A percentile compares a stretch with the other conserved stretches of the same genome.
Conservation (phyloP, 139 green algal species). For the Diplosphaera chodatii region DNA sequence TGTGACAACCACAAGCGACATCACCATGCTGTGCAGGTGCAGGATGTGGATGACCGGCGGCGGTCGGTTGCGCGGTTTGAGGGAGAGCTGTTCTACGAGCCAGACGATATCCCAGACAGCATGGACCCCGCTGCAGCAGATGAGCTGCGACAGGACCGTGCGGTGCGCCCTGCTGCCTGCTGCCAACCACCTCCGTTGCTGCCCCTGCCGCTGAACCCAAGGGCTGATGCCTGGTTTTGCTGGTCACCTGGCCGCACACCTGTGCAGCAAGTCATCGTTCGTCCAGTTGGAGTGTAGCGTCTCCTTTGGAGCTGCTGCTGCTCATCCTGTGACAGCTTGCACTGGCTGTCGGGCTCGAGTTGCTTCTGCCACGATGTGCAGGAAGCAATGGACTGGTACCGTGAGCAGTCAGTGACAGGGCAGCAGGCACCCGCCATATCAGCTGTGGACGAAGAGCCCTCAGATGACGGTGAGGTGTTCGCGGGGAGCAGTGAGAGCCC, state of each 20-base stretch:
- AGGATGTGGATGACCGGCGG: too few relatives aligned
- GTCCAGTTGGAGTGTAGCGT: too few relatives aligned
- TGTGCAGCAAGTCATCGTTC: too few relatives aligned
- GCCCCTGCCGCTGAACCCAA: too few relatives aligned
- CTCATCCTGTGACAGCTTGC: too few relatives aligned
- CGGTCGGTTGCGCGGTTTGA: not conserved
- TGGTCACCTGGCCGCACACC: too few relatives aligned
- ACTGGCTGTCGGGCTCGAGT: too few relatives aligned
- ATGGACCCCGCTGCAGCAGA: not conserved
- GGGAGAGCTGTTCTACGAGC: not conserved
- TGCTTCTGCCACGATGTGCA: not conserved
- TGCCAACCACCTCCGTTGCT: too few relatives aligned
- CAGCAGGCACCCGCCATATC: not conserved
- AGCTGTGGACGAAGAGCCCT: not conserved
- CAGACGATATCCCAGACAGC: not conserved
- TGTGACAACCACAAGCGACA: too few relatives aligned
- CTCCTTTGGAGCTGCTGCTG: too few relatives aligned
- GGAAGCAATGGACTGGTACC: not conserved
- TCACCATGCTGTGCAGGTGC: not conserved
- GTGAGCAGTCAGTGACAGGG: not conserved
- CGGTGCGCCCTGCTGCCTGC: not conserved
- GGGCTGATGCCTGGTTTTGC: too few relatives aligned
- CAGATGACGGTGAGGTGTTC: not conserved
- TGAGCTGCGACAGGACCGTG: not conserved
- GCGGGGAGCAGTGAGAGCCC: too few relatives aligned